Conservation (phyloP, 371 early-diverging fungal genomes). For the Rhizopus delemar region DNA sequence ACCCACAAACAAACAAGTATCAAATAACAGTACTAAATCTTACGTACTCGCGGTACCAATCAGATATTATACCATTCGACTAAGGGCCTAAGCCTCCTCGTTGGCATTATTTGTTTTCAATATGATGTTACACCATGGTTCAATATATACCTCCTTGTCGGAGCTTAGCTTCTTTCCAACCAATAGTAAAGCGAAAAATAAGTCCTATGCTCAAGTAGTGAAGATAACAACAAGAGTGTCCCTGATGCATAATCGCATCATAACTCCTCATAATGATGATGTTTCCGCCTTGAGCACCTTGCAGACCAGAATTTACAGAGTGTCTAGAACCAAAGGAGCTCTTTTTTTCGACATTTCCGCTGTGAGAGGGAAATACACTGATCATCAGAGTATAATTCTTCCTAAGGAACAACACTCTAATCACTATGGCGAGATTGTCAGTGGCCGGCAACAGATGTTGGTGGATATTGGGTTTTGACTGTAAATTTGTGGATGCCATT, state of each 20-base stretch:
- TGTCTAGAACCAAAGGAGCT: background rate
- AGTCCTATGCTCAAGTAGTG: slow-evolving; percentile 1
- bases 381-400: background rate
- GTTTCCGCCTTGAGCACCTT: background rate
- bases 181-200: background rate
- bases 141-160: too few relatives aligned
- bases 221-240: background rate
- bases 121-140: too few relatives aligned
- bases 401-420: background rate
- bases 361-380: background rate
- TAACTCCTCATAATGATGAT: background rate
- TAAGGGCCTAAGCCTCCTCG: too few relatives aligned
- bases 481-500: too few relatives aligned
- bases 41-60: too few relatives aligned
- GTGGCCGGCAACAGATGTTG: too few relatives aligned
- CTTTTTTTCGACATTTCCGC: background rate
- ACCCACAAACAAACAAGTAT: too few relatives aligned
- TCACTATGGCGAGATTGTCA: too few relatives aligned
- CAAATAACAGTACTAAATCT: too few relatives aligned
- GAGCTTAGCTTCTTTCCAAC: background rate
- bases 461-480: too few relatives aligned
- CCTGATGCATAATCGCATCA: background rate
- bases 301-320: background rate
- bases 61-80: too few relatives aligned
- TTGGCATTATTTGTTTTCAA: too few relatives aligned